Base-by-base conservation (phyloP, 2,329 filamentous ascomycete genomes). In the Penicillium sumatraense region DNA sequence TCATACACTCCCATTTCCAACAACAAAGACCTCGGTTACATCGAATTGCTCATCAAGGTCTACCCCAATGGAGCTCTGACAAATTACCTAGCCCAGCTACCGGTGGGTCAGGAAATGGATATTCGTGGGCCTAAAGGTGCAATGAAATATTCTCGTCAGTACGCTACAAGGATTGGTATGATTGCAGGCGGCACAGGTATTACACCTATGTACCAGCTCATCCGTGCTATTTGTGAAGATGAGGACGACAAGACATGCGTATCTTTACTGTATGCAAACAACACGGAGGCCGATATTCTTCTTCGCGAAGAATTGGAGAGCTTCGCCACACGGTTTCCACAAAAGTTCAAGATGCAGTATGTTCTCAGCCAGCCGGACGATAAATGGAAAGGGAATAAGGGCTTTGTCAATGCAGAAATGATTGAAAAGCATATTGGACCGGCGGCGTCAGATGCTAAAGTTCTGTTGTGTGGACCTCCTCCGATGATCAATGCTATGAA, bases 141-240 rank as follows among this genome's bases (percentile, higher is more conserved):
- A 1, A 73, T 73, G 61, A 53, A 58, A 11, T 76, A 76, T 42
- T 59, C 65, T 3, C 57, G 73, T 3, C 71, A 69, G 21, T 64
- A 62, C 14, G 33, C 33, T 7, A 36, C 16, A 20, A 62, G 67
- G 20, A 67, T 76, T n/a, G 72, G 72, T 2, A 74, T 75, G 72
- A 67, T 76, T 16, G 73, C 73, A 13, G 73, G 73, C 23, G 73
- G 73, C 3, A 75, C 73, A 11, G 72, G 71, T 0, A 75, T 70
- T 31, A 75, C 83, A 1, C 83, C 83, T 2, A 83, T 85, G 80
- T 84, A 78, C 66, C 84, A 87, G 64, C 69, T 88, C 5, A 86
- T 88, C 63, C 81, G 84, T 3, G 83, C 84, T 38, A 85, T 88
- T 53, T 86, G 83, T 63, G 84, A 87, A 62, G 81, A 87, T 51